Base-by-base conservation (phyloP, 192 early-diverging fungal genomes). In the Backusella australiensis region DNA sequence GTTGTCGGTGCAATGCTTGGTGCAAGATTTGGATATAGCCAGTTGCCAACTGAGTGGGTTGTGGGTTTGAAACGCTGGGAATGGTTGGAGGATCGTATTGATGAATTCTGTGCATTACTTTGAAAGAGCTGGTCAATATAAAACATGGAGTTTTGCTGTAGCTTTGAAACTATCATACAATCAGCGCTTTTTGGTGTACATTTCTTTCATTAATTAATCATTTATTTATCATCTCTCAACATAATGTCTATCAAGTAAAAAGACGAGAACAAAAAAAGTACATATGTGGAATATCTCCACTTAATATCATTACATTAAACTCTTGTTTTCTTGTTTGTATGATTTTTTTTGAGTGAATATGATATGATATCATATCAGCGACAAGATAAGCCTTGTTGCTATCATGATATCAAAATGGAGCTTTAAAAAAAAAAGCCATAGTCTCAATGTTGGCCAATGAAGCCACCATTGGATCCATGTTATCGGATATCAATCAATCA, bases 41-140 rank as follows among this genome's bases (percentile, higher is more conserved):
- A 66, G 32, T 65, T 83, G 6, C 82, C 82, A 11, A 77, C 44
- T 29, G 82, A 83, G 56, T 83, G 82, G 82, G 78, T 83, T 9
- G 82, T 80, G 3, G 82, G 82, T 35, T 56, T 83, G 34, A 79
- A 77, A 59, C 75, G 77, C 4, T 80, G 82, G 82, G 82, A 83
- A 63, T 83, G 78, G 78, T 38, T 83, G 1, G 82, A 83, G 68
- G 78, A 79, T 34, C 34, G 36, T 6, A 63, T 83, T 11, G 82
- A 83, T 52, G 82, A 80, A 41, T 83, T 83, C 36, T 75, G 77
- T 74, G 56, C 29, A 7, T 46, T 83, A 38, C 73, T 83, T 34
- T 83, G 75, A 71, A 34, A 29, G n/a, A 39, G 70, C 26, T 23
- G 36, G 26, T 32, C 52, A 17, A 49, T 49, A 49, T 49, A 49